These are phyloP conservation scores for Nidularia pulvinata DNA, from an alignment of 768 basidiomycete species.

Conservation along the genomic window DNA sequence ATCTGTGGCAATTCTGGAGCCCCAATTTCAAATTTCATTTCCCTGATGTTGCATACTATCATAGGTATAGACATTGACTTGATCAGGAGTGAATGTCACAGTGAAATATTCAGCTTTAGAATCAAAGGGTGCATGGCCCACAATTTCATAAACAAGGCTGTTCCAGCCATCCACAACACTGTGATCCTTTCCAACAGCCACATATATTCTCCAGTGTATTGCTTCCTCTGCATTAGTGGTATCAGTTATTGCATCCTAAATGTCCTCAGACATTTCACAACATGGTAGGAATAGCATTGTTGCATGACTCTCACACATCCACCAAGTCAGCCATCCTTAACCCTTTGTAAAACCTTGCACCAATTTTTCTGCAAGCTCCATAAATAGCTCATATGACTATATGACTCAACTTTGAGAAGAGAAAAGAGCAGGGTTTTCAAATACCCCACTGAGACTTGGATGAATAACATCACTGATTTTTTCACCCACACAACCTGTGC, in stretches of 20 bases:
- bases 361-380: conserved; percentile 3
- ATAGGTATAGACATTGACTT: background rate
- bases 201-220: conserved; percentile 23
- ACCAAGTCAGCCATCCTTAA: conserved; percentile 25
- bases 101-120: background rate
- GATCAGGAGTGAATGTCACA: background rate
- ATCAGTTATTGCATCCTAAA: conserved; percentile 16
- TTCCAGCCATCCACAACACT: conserved; percentile 9
- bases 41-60: background rate
- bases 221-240: conserved; percentile 26
- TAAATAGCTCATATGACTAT: conserved; percentile 9
- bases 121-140: background rate
- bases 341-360: conserved; percentile 19
- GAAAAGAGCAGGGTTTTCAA: conserved; percentile 6
- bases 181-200: conserved; percentile 12
- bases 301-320: conserved; percentile 16
- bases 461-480: conserved; percentile 19
- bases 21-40: background rate
- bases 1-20: background rate
- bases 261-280: background rate
- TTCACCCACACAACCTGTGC: conserved; percentile 18
- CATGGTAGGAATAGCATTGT: conserved; percentile 15
- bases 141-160: conserved; percentile 2
- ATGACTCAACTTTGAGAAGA: conserved; percentile 7
- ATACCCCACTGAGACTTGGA: conserved; percentile 4